phyloP scores from a whole-genome alignment of 768 basidiomycete species.

The Lyophyllum atratum region DNA sequence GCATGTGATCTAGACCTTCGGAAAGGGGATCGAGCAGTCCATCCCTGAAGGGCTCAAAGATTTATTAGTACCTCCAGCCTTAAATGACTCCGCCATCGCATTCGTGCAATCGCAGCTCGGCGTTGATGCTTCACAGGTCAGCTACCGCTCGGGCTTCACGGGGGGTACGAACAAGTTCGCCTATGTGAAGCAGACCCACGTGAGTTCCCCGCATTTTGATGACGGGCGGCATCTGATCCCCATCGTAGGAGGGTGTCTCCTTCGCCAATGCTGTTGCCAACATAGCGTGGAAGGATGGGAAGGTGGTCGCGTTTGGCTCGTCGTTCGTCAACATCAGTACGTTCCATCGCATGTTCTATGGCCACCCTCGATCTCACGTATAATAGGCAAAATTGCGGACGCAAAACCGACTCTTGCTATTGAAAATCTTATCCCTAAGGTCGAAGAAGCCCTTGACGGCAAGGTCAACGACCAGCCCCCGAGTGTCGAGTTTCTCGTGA shows the following conservation, averaged over 20 bases:
- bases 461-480: conserved; percentile 35
- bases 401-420: conserved; percentile 34
- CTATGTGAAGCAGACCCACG: conserved; percentile 34
- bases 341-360: conserved; percentile 8
- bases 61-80: conserved; percentile 16
- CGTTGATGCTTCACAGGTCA: conserved; percentile 19
- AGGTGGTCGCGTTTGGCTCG: conserved; percentile 40
- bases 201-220: conserved; percentile 6
- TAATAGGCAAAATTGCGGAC: conserved; percentile 24
- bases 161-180: conserved; percentile 23
- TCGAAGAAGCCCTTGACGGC: conserved; percentile 34
- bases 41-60: conserved; percentile 12
- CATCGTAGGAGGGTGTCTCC: conserved; percentile 24
- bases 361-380: not conserved
- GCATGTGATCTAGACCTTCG: conserved; percentile 22
- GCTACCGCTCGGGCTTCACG: conserved; percentile 23
- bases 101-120: conserved; percentile 29
- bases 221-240: not conserved
- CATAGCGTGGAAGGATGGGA: conserved; percentile 39
- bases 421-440: conserved; percentile 32
- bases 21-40: conserved; percentile 26
- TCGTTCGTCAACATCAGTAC: conserved; percentile 38
- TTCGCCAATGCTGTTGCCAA: conserved; percentile 43
- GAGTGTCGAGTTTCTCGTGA: conserved; percentile 39
- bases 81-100: conserved; percentile 30